Base-by-base conservation (phyloP, 495 filamentous ascomycete genomes). In the Penicillium egyptiacum region DNA sequence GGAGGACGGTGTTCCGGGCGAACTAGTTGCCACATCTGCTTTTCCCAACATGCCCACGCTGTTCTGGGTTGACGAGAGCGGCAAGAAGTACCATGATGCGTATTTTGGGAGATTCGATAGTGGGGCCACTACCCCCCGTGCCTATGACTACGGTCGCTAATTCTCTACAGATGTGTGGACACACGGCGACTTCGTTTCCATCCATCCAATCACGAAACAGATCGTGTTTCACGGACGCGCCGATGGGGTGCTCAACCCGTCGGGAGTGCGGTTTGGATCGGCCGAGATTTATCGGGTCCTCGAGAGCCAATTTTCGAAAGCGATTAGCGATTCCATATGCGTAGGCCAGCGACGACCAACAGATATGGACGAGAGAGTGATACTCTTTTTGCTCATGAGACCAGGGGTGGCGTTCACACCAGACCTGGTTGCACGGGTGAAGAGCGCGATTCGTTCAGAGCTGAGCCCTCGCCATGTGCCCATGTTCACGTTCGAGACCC, bases 191-290 rank as follows among this genome's bases (percentile, higher is more conserved):
- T 92, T 92, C 64, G 83, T 88, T 56, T 76, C 79, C 44, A 74
- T 88, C 45, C 86, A 92, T 63, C 88, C 89, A 0, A 54, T 75
- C 17, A 92, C 88, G 11, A 76, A 79, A 26, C 80, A 83, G 53
- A 66, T 92, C 14, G 69, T 81, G 30, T 87, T 93, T 66, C 81
- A 89, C 42, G 89, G 89, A 5, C 82, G 89, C 17, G 85, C 83
- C 31, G 89, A 93, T 65, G 89, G 89, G 16, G 85, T 92, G 4
- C 73, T 93, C 17, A 93, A 93, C 60, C 89, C 89, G 0, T 81
- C 85, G 1, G 89, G 89, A 5, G 85, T 93, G 40, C 78, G 89
- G 0, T 92, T 93, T 64, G 89, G 89, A 5, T 85, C 81, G 17
- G 86, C 88, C 11, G 89, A 93, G 69, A 86, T 93, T 44, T 93